Percentiles rank a stretch among this genome's conserved stretches.
These are phyloP conservation scores for Penstemon newberryi DNA, from an alignment of 257 asterid species.

Conservation along the genomic window DNA sequence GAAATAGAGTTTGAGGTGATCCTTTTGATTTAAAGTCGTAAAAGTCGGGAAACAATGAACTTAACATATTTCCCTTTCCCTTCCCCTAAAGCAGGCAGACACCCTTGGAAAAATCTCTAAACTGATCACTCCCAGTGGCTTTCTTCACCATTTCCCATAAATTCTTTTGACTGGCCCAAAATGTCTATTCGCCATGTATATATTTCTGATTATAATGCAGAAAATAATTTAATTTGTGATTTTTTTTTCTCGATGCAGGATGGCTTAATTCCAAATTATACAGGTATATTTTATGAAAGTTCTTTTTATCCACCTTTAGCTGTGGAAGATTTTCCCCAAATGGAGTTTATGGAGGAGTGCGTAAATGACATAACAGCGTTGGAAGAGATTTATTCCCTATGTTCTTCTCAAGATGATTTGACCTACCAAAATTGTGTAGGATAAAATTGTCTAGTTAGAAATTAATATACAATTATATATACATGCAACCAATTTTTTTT, in stretches of 20 bases:
- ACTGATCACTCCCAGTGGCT: slow-evolving; percentile 28
- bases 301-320: slow-evolving; percentile 37
- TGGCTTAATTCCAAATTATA: slow-evolving; percentile 13
- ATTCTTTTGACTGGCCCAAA: slow-evolving; percentile 54
- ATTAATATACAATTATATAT: too few species aligned
- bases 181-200: slow-evolving; percentile 33
- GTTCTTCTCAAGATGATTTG: slow-evolving; percentile 34
- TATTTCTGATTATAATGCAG: neutral
- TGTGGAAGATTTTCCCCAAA: slow-evolving; percentile 45
- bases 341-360: slow-evolving; percentile 35
- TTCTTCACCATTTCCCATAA: slow-evolving; percentile 51
- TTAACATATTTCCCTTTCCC: slow-evolving; percentile 36
- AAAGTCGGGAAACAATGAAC: slow-evolving; percentile 42
- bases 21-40: slow-evolving; percentile 36
- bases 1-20: slow-evolving; percentile 27
- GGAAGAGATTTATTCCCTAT: slow-evolving; percentile 46
- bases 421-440: slow-evolving; percentile 37
- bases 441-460: slow-evolving; percentile 18
- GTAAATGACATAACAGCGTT: slow-evolving; percentile 34
- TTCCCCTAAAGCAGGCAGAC: slow-evolving; percentile 38
- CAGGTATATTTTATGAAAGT: slow-evolving; percentile 26
- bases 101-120: slow-evolving; percentile 28
- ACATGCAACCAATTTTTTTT: slow-evolving; percentile 8
- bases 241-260: slow-evolving; percentile 36
- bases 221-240: too few species aligned